Base-by-base conservation (phyloP, 371 early-diverging fungal species). In the Mortierella polycephala region DNA sequence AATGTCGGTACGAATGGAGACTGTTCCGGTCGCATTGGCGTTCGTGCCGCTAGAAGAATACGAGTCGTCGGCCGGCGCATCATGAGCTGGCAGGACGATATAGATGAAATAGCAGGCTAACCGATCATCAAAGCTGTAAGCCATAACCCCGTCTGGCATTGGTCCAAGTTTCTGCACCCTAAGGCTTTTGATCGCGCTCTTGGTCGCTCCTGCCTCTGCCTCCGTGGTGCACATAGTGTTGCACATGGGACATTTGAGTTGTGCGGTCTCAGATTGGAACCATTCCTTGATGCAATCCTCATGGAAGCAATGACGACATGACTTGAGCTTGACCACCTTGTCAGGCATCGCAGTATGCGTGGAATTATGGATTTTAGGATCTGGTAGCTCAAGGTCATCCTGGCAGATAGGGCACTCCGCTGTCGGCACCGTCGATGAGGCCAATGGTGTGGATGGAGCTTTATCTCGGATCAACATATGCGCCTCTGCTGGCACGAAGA, bases 291-390 rank as follows among this genome's bases (percentile, higher is more conserved):
- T 73, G 47, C 80, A 79, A 1, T 20, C 42, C n/a, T 73, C 66
- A n/a, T 79, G 80, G 49, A 63, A 79, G n/a, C 73, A 73, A 23
- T 79, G 80, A 2, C 80, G 69, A 54, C 80, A 79, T 39, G 64
- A 57, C 66, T 69, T 72, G 21, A 79, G 62, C 59, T 79, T 79
- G 46, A 79, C 64, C 1, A 73, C 74, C 21, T 51, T 64, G 14
- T 74, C 66, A 0, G 57, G 55, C 8, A 2, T 44, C 2, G 42
- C 42, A 1, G 30, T 30, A 30, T 30, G 30, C 37, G 42, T 16
- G 20, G 58, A 7, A 9, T 37, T 10, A 12, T 41, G 23, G 37
- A 40, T 20, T 8, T 5, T 40, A 1, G 55, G 30, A 13, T 56
- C 70, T 0, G 63, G 56, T 1, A 71, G 20, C 30, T 53, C 65